phyloP scores from a whole-genome alignment of 2,329 filamentous ascomycete species.

The Fusarium brachygibbosum region DNA sequence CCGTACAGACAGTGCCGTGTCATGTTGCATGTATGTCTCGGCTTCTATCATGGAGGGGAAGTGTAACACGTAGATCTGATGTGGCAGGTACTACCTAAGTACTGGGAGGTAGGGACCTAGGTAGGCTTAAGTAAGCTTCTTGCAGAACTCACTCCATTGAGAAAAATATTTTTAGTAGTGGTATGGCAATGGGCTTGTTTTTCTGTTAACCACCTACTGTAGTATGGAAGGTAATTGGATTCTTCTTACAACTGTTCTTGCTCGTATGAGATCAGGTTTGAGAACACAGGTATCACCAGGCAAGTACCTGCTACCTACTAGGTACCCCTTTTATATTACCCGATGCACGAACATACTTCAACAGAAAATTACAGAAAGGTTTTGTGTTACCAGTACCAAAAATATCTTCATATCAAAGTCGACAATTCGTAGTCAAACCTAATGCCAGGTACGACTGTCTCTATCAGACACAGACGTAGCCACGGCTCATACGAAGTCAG shows the following conservation, averaged over 20 bases:
- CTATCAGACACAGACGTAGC: neutral
- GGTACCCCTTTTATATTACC: neutral
- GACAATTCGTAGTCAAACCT: no score
- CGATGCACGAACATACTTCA: neutral
- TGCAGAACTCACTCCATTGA: neutral
- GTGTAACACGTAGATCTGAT: neutral
- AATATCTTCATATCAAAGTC: no score
- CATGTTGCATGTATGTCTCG: slow-evolving; percentile 13
- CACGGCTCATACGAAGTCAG: neutral
- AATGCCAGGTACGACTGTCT: neutral
- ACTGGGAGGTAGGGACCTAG: neutral
- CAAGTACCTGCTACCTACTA: no score
- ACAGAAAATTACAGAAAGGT: neutral
- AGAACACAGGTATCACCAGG: no score
- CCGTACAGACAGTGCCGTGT: neutral
- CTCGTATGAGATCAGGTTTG: neutral
- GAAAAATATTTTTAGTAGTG: no score
- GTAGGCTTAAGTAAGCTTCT: neutral
- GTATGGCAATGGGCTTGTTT: no score
- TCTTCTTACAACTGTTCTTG: neutral
- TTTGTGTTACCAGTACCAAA: neutral
- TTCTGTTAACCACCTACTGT: no score
- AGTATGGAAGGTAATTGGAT: neutral
- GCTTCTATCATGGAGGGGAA: slow-evolving; percentile 5
- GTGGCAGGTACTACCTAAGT: neutral